These are phyloP conservation scores for Fusarium chuoi DNA, from an alignment of 2,329 filamentous ascomycete species.

Conservation along the genomic window DNA sequence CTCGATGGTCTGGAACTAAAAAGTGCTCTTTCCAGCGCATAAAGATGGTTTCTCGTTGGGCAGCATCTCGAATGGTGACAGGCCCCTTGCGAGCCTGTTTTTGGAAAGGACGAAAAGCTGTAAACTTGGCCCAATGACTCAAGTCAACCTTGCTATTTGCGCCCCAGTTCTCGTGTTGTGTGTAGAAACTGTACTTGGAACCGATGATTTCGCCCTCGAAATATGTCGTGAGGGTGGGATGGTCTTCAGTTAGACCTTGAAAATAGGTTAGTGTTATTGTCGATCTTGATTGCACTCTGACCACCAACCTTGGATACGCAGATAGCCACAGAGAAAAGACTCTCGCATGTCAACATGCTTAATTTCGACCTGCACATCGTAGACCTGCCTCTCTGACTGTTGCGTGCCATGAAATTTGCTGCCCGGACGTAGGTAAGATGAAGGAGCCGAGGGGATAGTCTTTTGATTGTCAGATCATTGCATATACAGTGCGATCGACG, in stretches of 20 bases:
- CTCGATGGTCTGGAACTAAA: slow-evolving; percentile 91
- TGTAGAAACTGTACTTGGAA: slow-evolving; percentile 92
- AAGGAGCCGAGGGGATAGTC: slow-evolving; percentile 82
- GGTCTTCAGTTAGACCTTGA: slow-evolving; percentile 89
- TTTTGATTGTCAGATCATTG: slow-evolving; percentile 48
- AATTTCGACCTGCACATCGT: slow-evolving; percentile 96
- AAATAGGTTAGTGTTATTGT: slow-evolving; percentile 24
- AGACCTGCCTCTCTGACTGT: slow-evolving; percentile 90
- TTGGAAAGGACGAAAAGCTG: slow-evolving; percentile 80
- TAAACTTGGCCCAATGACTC: slow-evolving; percentile 92
- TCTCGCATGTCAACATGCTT: slow-evolving; percentile 96
- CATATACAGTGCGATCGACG: background rate
- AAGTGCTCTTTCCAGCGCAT: slow-evolving; percentile 99
- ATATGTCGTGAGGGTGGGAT: slow-evolving; percentile 96
- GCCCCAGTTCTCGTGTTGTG: slow-evolving; percentile 89
- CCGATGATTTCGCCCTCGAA: slow-evolving; percentile 99
- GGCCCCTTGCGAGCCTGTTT: slow-evolving; percentile 68
- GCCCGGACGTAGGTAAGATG: slow-evolving; percentile 85
- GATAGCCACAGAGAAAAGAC: slow-evolving; percentile 93
- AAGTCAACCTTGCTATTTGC: slow-evolving; percentile 91
- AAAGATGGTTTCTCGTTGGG: slow-evolving; percentile 88
- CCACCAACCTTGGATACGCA: slow-evolving; percentile 88
- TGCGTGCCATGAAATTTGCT: slow-evolving; percentile 92
- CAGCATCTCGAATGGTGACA: slow-evolving; percentile 72
- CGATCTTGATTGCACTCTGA: background rate